Evolutionary conservation across 2,329 filamentous ascomycete species (phyloP), one percentile per base, ranked within the genome.

Genomic region (Xylariaceae sp.): DNA sequence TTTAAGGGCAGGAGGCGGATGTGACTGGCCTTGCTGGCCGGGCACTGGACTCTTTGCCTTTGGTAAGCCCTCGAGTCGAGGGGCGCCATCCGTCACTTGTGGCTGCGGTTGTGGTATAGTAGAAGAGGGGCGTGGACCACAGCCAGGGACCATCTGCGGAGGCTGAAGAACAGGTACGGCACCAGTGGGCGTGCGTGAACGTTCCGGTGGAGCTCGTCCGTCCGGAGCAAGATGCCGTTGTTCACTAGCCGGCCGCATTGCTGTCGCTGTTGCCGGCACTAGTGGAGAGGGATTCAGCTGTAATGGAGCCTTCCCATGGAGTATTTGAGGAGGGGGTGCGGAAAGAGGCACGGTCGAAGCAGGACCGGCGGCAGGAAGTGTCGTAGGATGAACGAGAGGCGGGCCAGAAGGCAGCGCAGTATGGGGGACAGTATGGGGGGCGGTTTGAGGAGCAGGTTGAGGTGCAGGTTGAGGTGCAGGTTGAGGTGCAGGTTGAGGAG

Each of bases 151-250:
- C 12, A 66, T 67, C 49, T 73, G 72, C 2, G 73, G 73, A 55
- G 70, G 70, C 56, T 75, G 72, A 44, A 75, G 67, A 45, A 72
- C 71, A 29, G 68, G 68, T 8, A 67, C 51, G n/a, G 65, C 51
- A 32, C 57, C 60, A 50, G 51, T 63, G 47, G 61, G 45, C 7
- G 60, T 56, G 3, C 60, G 65, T 11, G 31, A 27, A 43, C 55
- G 49, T 11, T 67, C 65, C 44, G 58, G 63, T 19, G 45, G 53
- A 8, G 63, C 57, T 50, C 64, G 62, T 48, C 51, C 57, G 46
- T 66, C 65, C 46, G 61, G 60, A 6, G 62, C 54, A 45, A 53
- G 47, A 34, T 66, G 64, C 6, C 62, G 64, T 48, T 57, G 55
- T 48, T 68, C 65, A 46, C 53, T 62, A 9, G 60, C 45, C 45